These are phyloP conservation scores for Suillus sp. DNA, from an alignment of 768 basidiomycete species.

Conservation along the genomic window DNA sequence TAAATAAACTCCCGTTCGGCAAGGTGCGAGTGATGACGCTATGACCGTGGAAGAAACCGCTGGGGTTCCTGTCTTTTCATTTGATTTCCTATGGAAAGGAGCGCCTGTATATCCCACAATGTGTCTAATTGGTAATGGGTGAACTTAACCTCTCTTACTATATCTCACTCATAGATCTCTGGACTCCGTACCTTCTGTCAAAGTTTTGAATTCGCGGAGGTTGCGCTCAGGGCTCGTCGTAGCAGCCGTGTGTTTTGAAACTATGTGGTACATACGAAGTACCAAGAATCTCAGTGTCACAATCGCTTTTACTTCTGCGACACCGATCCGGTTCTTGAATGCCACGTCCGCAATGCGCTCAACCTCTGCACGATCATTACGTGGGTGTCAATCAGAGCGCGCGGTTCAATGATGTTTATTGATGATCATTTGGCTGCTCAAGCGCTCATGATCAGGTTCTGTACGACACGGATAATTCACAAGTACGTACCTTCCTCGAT, in stretches of 20 bases:
- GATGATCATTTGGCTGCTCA: no score
- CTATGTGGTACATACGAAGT: not conserved
- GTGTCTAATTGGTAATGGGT: no score
- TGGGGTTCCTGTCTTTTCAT: not conserved
- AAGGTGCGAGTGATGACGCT: not conserved
- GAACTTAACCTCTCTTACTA: not conserved
- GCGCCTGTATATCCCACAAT: not conserved
- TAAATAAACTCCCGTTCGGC: not conserved
- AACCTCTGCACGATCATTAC: not conserved
- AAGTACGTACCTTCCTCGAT: no score
- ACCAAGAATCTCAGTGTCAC: not conserved
- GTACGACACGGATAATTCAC: not conserved
- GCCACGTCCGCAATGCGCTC: no score
- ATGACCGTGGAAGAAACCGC: not conserved
- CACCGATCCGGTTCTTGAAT: not conserved
- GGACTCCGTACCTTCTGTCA: not conserved
- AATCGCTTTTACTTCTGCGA: not conserved
- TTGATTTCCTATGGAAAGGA: not conserved
- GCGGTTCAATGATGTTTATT: not conserved
- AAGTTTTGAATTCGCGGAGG: not conserved
- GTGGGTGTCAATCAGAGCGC: not conserved
- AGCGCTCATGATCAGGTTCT: no score
- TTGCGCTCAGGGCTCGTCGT: not conserved
- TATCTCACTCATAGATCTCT: not conserved
- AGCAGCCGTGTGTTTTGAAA: not conserved